Conservation (phyloP, 2,329 filamentous ascomycete species). For the Ustilaginoidea virens region DNA sequence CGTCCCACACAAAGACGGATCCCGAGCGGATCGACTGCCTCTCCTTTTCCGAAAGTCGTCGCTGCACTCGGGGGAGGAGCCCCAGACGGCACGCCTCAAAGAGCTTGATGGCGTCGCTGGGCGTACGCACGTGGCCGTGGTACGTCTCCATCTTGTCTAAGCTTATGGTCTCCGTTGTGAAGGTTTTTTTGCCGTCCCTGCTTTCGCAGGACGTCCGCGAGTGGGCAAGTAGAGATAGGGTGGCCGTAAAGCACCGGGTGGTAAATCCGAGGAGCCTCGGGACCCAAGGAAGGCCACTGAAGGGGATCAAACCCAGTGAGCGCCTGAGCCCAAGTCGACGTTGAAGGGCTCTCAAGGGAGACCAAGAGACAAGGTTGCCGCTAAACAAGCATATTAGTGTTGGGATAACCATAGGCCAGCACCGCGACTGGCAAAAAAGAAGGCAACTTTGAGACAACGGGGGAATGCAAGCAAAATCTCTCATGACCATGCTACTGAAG, state of each 20-base stretch:
- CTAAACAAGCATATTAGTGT: too few relatives aligned
- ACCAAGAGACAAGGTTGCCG: too few relatives aligned
- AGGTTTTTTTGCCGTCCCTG: slow-evolving; percentile 6
- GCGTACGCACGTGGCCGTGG: slow-evolving; percentile 86
- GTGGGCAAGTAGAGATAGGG: too few relatives aligned
- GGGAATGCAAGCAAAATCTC: too few relatives aligned
- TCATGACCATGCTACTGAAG: too few relatives aligned
- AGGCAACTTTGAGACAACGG: too few relatives aligned
- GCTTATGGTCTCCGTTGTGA: slow-evolving; percentile 8
- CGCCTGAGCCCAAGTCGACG: too few relatives aligned
- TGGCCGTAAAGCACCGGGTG: background rate
- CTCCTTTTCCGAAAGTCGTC: slow-evolving; percentile 90
- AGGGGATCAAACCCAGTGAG: too few relatives aligned
- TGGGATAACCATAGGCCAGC: too few relatives aligned
- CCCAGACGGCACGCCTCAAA: slow-evolving; percentile 93
- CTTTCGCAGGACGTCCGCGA: slow-evolving; percentile 7
- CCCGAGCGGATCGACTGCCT: slow-evolving; percentile 89
- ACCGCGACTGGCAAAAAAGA: too few relatives aligned
- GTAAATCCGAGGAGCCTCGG: background rate
- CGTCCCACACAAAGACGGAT: slow-evolving; percentile 99
- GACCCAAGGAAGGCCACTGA: background rate
- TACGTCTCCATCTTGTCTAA: slow-evolving; percentile 76
- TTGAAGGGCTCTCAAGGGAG: too few relatives aligned
- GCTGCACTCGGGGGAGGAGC: slow-evolving; percentile 77
- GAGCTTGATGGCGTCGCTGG: slow-evolving; percentile 91